These are phyloP conservation scores for Plasmodium yoelii DNA, from an alignment of 169 alveolate species.

Conservation along the genomic window DNA sequence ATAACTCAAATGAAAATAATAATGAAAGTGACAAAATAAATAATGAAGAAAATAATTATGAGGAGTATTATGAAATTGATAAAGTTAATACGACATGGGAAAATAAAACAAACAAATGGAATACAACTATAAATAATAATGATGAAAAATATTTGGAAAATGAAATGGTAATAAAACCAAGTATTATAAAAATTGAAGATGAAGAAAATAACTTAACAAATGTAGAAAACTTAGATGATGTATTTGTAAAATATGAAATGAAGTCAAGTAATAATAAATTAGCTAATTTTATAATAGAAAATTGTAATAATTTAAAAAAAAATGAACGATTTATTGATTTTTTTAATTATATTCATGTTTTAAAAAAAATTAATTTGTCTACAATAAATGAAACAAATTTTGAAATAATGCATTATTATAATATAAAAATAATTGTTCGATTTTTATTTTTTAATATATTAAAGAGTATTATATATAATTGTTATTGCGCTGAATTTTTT, in stretches of 20 bases:
- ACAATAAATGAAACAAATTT: constrained; percentile 65
- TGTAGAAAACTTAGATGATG: too few species aligned
- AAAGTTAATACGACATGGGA: too few species aligned
- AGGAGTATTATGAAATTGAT: too few species aligned
- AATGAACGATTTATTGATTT: constrained; percentile 1
- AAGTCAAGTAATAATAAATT: not conserved
- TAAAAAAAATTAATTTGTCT: constrained; percentile 62
- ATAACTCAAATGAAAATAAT: too few species aligned
- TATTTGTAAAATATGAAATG: not conserved
- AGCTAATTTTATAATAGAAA: constrained; percentile 10
- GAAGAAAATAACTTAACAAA: too few species aligned
- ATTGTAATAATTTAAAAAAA: not conserved
- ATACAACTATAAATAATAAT: too few species aligned
- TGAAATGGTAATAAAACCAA: too few species aligned
- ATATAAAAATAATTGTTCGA: constrained; percentile 57
- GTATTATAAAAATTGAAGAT: too few species aligned
- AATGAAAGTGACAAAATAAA: too few species aligned
- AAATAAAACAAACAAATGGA: too few species aligned
- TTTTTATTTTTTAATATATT: constrained; percentile 49
- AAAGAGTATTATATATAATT: constrained; percentile 58
- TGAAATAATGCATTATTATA: constrained; percentile 52
- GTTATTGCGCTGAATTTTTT: constrained; percentile 43
- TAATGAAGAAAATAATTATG: too few species aligned
- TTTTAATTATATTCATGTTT: constrained; percentile 14
- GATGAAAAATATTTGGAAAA: too few species aligned